Evolutionary conservation across 2,329 filamentous ascomycete genomes (phyloP).

Genomic region (Colletotrichum salicis): DNA sequence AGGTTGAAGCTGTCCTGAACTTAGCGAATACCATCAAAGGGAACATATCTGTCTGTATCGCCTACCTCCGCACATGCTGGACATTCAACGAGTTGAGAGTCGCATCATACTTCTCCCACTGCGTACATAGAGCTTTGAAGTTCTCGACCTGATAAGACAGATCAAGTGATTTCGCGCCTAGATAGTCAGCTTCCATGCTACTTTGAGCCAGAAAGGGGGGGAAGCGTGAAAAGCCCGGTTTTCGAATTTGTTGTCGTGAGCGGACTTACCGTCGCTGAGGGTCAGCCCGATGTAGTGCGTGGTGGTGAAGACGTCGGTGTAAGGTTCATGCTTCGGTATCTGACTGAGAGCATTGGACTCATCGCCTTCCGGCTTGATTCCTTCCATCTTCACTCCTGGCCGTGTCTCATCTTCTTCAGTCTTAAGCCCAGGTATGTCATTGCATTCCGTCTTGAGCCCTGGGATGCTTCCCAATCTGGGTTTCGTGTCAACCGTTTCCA

Average conservation of each 20-base stretch:
- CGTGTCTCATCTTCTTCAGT: conserved; percentile 25
- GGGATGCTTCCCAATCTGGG: conserved; percentile 22
- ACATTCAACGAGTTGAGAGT: conserved; percentile 83
- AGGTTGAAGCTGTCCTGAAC: conserved; percentile 75
- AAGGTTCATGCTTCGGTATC: neutral
- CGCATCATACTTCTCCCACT: conserved; percentile 79
- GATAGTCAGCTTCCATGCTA: conserved; percentile 44
- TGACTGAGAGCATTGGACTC: conserved; percentile 24
- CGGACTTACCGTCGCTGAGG: conserved; percentile 74
- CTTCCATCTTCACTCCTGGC: conserved; percentile 11
- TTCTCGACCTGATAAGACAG: conserved; percentile 84
- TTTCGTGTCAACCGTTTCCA: conserved; percentile 24
- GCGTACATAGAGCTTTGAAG: conserved; percentile 85
- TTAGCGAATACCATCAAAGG: conserved; percentile 2
- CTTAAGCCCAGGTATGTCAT: conserved; percentile 32
- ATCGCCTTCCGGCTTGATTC: conserved; percentile 32
- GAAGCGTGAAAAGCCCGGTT: neutral
- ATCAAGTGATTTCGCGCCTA: conserved; percentile 77
- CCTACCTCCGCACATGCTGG: conserved; percentile 87
- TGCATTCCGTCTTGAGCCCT: conserved; percentile 44
- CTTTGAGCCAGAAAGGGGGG: neutral
- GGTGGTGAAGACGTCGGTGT: conserved; percentile 77
- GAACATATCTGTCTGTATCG: conserved; percentile 27
- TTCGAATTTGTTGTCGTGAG: conserved; percentile 31
- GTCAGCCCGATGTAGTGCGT: conserved; percentile 95